Base-by-base conservation (phyloP, 176 grass and related monocot genomes). In the Oryza coarctata region DNA sequence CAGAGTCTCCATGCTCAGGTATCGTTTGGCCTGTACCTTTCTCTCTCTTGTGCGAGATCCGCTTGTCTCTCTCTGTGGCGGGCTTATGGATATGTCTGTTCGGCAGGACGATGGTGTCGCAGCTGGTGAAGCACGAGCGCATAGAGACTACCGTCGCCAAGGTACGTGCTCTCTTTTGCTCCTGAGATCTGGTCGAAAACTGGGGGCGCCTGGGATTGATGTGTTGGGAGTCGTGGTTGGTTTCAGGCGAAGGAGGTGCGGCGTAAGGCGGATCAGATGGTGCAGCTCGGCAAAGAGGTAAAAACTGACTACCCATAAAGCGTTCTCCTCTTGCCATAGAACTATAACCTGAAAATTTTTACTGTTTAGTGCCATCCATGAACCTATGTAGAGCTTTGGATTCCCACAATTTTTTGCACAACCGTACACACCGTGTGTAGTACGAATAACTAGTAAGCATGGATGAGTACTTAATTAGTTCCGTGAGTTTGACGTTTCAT, bases 101-200 rank as follows among this genome's bases (percentile, higher is more conserved):
- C 33, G 33, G 29, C 88, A 99, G 96, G 88, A 99, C 93, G 49
- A 99, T 99, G 96, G 96, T 99, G 32, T 99, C 93, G 38, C 91
- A 99, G 85, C 86, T 99, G 64, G 91, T 99, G 83, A 99, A 95
- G 93, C 96, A 99, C 75, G 96, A 99, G 86, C 92, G 96, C 14
- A 95, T 99, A 35, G 93, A 95, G 76, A 95, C 93, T 38, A 93
- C 96, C 65, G 74, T 99, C 6, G 85, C 93, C 1, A 99, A 99
- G 96, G 93, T 93, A 70, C 40, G 94, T 87, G 52, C 30, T 76
- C 9, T 12, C 1, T 41, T 41, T 57, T 26, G 26, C 30, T 12
- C 20, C 14, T 64, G 35, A 36, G 35, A 29, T 86, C 82, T 90
- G 22, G 2, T 74, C 45, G 15, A 36, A 8, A 14, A n/a, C 7